Evolutionary conservation across 2,329 filamentous ascomycete species (phyloP).

Genomic region (Alternaria sp.): DNA sequence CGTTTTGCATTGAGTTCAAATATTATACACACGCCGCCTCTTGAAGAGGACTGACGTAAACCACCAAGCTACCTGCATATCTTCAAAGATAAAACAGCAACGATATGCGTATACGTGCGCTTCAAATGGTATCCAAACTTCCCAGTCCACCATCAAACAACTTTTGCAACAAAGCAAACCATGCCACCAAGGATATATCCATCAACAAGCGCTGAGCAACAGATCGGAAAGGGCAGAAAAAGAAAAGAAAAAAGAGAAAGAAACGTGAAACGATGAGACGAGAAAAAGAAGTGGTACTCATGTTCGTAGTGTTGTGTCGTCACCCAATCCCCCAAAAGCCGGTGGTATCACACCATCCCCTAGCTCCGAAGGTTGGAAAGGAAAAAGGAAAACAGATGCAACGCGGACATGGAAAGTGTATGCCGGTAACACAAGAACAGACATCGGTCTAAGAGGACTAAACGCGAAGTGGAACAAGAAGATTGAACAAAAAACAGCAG

Average conservation of each 20-base stretch:
- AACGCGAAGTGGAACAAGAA: slow-evolving; percentile 23
- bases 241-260: slow-evolving; percentile 1
- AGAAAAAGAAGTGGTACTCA: slow-evolving; percentile 21
- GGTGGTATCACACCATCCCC: slow-evolving; percentile 21
- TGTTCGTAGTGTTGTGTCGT: slow-evolving; percentile 31
- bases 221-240: background rate
- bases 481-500: slow-evolving; percentile 32
- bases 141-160: slow-evolving; percentile 3
- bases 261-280: slow-evolving; percentile 13
- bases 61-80: slow-evolving; percentile 3
- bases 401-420: slow-evolving; percentile 27
- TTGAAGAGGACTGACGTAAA: background rate
- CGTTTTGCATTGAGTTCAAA: slow-evolving; percentile 3
- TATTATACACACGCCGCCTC: slow-evolving; percentile 3
- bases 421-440: slow-evolving; percentile 26
- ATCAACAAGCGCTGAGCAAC: slow-evolving; percentile 2
- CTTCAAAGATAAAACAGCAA: background rate
- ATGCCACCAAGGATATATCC: slow-evolving; percentile 7
- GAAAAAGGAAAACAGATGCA: slow-evolving; percentile 25
- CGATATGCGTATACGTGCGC: slow-evolving; percentile 1
- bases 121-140: background rate
- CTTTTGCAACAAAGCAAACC: slow-evolving; percentile 7
- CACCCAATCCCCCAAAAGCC: slow-evolving; percentile 19
- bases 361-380: slow-evolving; percentile 12
- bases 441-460: slow-evolving; percentile 37